These are phyloP conservation scores for Cercophora samala DNA, from an alignment of 495 filamentous ascomycete species.

Conservation along the genomic window DNA sequence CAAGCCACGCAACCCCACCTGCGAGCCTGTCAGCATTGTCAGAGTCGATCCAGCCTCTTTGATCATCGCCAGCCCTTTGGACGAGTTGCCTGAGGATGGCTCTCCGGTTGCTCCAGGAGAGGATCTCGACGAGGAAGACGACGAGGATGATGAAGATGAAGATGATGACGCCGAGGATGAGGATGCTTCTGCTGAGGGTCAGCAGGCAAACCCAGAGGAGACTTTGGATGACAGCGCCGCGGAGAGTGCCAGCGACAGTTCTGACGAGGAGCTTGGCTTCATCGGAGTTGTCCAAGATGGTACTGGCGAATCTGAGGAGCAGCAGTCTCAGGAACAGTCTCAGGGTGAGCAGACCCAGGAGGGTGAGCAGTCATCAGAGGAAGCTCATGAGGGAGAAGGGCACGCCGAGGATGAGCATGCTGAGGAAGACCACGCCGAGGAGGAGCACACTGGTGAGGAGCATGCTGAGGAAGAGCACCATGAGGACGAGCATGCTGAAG, in stretches of 20 bases:
- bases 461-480: neutral
- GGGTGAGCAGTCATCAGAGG: neutral
- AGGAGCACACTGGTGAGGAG: no score
- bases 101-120: neutral
- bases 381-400: neutral
- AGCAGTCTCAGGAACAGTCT: neutral
- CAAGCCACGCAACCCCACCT: slow-evolving; percentile 55
- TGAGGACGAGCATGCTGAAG: neutral
- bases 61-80: slow-evolving; percentile 6
- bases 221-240: neutral
- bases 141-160: slow-evolving; percentile 2
- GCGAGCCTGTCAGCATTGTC: slow-evolving; percentile 45
- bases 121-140: slow-evolving; percentile 3
- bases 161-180: neutral
- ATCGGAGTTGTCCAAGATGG: neutral
- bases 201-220: neutral
- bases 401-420: no score
- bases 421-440: no score
- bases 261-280: neutral
- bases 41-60: slow-evolving; percentile 17
- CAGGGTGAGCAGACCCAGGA: neutral
- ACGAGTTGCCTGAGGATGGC: neutral
- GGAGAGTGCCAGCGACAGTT: neutral
- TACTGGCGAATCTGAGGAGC: neutral
- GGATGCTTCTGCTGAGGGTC: slow-evolving; percentile 4